Conservation (phyloP, 192 early-diverging fungal genomes). For the Coemansia sp. region DNA sequence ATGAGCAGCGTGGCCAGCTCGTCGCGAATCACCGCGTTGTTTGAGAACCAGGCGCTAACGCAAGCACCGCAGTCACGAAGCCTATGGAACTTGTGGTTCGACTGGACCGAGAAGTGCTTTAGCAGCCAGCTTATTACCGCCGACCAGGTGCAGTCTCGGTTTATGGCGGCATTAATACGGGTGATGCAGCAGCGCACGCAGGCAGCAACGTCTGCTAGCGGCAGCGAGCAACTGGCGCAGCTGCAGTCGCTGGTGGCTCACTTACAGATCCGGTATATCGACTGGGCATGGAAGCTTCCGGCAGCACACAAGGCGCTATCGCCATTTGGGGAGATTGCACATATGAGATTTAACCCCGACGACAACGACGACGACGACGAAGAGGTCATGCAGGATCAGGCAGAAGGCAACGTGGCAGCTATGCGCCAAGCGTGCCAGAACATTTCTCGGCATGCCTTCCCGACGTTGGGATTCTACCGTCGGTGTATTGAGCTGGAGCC, state of each 20-base stretch:
- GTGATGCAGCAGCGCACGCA: slow-evolving; percentile 30
- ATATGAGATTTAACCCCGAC: slow-evolving; percentile 4
- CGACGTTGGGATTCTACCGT: slow-evolving; percentile 60
- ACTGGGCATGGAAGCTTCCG: slow-evolving; percentile 54
- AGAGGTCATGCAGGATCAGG: not conserved
- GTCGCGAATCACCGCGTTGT: slow-evolving; percentile 48
- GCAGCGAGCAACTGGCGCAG: slow-evolving; percentile 51
- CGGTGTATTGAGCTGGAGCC: slow-evolving; percentile 63
- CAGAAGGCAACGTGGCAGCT: slow-evolving; percentile 33
- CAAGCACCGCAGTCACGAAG: slow-evolving; percentile 30
- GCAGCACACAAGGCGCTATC: not conserved
- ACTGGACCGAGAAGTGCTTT: slow-evolving; percentile 36
- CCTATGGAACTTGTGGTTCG: slow-evolving; percentile 46
- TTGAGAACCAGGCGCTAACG: slow-evolving; percentile 39
- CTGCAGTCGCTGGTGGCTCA: slow-evolving; percentile 53
- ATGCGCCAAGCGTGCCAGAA: slow-evolving; percentile 54
- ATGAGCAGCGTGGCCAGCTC: not conserved
- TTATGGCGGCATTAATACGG: slow-evolving; percentile 53
- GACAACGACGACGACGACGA: slow-evolving; percentile 9
- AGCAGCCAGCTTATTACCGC: slow-evolving; percentile 1
- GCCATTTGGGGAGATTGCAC: slow-evolving; percentile 6
- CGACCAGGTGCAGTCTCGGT: slow-evolving; percentile 51
- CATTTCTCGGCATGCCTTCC: slow-evolving; percentile 57
- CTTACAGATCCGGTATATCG: slow-evolving; percentile 57
- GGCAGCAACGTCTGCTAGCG: slow-evolving; percentile 46